Percentiles rank a stretch among this genome's conserved stretches.
Evolutionary conservation across 208 protist genomes (phyloP).

Genomic region (Acanthamoeba triangularis): DNA sequence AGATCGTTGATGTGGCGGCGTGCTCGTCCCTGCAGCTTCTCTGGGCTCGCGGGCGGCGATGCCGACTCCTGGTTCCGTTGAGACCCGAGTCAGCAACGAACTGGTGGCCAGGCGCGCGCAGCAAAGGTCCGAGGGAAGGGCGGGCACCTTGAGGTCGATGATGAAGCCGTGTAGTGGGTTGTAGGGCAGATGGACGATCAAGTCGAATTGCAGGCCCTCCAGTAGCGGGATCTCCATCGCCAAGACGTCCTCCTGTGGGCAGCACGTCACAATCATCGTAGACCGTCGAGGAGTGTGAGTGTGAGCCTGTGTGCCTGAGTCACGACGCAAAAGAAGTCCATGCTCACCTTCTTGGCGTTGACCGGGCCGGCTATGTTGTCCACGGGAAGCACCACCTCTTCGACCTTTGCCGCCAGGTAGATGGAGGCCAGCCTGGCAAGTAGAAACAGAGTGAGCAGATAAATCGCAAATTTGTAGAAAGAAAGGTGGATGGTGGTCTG

Average conservation of each 20-base stretch:
- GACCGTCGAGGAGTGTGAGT: neutral
- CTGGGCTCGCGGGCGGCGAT: neutral
- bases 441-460: neutral
- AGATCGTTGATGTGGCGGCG: neutral
- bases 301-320: neutral
- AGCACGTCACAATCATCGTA: too few species aligned
- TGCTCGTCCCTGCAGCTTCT: neutral
- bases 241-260: neutral
- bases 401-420: slow-evolving; percentile 46
- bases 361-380: neutral
- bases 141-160: slow-evolving; percentile 12
- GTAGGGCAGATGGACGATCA: slow-evolving; percentile 43
- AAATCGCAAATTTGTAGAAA: neutral
- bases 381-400: slow-evolving; percentile 42
- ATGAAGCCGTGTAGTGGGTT: slow-evolving; percentile 43
- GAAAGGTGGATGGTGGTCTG: too few species aligned
- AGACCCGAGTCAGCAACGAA: neutral
- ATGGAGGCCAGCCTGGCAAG: neutral
- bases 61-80: neutral
- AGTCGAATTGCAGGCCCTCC: slow-evolving; percentile 45
- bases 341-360: neutral
- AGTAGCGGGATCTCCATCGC: slow-evolving; percentile 30
- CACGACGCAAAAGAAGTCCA: neutral
- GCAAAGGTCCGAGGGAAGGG: neutral
- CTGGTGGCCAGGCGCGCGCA: neutral